Evolutionary conservation across 2,329 filamentous ascomycete genomes (phyloP), one percentile per base, ranked within the genome.

Genomic region (Trichoderma arundinaceum): DNA sequence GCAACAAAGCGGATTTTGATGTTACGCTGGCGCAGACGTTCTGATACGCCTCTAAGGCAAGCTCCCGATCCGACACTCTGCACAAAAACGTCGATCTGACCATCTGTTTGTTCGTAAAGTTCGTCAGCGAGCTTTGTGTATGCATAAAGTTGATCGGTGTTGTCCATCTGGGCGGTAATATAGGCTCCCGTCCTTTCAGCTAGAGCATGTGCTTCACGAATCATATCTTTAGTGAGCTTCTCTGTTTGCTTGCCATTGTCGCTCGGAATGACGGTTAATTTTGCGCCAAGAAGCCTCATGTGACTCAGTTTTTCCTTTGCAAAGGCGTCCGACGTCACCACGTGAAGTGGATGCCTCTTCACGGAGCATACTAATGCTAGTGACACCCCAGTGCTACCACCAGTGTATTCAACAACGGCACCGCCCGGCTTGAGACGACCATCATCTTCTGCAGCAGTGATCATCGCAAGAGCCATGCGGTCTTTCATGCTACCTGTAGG

Each of bases 401-500:
- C 61, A 17, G 61, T 57, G 19, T 64, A 64, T 41, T 64, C 61
- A 12, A 64, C 61, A 32, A 64, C 61, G n/a, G 39, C 41, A 17
- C 61, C 61, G 15, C 61, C 61, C 5, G 61, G 51, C 2, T 54
- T 54, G 7, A 64, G 61, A 38, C 61, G 61, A 4, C 61, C 52
- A 15, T 64, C 61, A 12, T 35, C 33, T 10, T 64, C 61, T 8
- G 61, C 61, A 32, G 61, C 61, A 12, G 28, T 64, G 17, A 64
- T 48, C 61, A 64, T 64, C n/a, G 52, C 61, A 57, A 64, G 41
- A 19, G 61, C 51, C 52, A 64, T 64, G 35, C 51, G 61, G 5
- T 64, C 61, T 64, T 64, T 64, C 61, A 64, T 64, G 33, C 61
- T 64, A 2, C 51, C 52, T 13, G 51, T 64, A 12, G 61, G 61